A percentile compares a stretch with the other conserved stretches of the same genome.
phyloP scores from a whole-genome alignment of 2,329 filamentous ascomycete species.

The Cercospora brassicicola region DNA sequence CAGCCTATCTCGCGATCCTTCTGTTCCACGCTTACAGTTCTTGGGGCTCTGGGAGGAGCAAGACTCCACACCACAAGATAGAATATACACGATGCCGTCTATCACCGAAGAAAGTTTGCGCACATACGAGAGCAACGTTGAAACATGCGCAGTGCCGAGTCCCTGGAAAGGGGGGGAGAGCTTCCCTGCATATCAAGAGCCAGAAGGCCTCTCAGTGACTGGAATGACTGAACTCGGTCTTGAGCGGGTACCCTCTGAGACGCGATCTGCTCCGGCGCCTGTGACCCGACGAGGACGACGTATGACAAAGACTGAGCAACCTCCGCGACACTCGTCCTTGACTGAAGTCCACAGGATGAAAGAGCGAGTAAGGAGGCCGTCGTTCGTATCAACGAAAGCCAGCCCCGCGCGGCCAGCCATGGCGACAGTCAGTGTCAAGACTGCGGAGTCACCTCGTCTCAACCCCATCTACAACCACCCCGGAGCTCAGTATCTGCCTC shows the following conservation, averaged over 20 bases:
- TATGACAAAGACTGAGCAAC: conserved; percentile 19
- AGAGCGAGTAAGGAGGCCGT: conserved; percentile 17
- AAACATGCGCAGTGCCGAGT: neutral
- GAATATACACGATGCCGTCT: conserved; percentile 1
- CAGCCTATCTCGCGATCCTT: neutral
- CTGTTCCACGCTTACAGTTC: neutral
- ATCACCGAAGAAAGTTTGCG: conserved; percentile 11
- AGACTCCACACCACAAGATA: neutral
- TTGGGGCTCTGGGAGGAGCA: neutral
- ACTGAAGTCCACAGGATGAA: conserved; percentile 20
- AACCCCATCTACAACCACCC: conserved; percentile 26
- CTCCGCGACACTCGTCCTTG: conserved; percentile 21
- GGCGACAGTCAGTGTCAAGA: conserved; percentile 28
- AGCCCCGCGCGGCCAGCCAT: conserved; percentile 26
- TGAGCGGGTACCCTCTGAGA: conserved; percentile 4
- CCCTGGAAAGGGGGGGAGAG: neutral
- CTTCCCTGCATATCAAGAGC: conserved; percentile 1
- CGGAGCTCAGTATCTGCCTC: neutral
- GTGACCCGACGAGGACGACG: conserved; percentile 11
- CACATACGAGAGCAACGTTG: neutral
- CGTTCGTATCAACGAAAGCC: conserved; percentile 20
- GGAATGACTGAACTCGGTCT: conserved; percentile 1
- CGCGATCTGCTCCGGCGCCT: conserved; percentile 5
- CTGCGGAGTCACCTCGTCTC: conserved; percentile 22
- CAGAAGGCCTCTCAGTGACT: neutral